Percentiles rank a stretch among this genome's conserved stretches.
Evolutionary conservation across 768 basidiomycete genomes (phyloP).

Genomic region (Lactarius vividus): DNA sequence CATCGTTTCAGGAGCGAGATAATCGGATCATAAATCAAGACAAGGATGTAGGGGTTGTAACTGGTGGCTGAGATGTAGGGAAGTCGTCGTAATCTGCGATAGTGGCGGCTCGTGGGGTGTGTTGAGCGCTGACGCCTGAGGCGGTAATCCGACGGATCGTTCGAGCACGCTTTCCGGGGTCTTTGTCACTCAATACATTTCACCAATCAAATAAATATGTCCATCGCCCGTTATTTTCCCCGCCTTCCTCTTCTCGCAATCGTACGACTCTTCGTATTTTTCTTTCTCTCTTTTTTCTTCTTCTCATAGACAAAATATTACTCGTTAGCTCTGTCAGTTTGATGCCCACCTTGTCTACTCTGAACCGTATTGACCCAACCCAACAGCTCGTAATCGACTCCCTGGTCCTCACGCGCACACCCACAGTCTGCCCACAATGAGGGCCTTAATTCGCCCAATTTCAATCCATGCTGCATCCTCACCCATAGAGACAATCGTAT

Average conservation of each 20-base stretch:
- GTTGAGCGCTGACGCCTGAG: background rate
- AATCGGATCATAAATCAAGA: background rate
- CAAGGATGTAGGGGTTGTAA: background rate
- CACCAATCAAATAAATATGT: constrained; percentile 23
- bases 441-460: constrained; percentile 62
- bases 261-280: constrained; percentile 8
- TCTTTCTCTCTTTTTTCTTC: background rate
- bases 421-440: constrained; percentile 40
- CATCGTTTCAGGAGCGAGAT: background rate
- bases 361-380: background rate
- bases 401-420: constrained; percentile 1
- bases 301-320: constrained; percentile 14
- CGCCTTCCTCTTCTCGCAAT: constrained; percentile 16
- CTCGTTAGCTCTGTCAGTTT: constrained; percentile 1
- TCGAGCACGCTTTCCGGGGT: constrained; percentile 18
- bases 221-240: constrained; percentile 14
- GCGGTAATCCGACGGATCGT: background rate
- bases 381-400: constrained; percentile 17
- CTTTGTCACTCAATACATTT: constrained; percentile 20
- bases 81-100: constrained; percentile 19
- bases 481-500: constrained; percentile 88
- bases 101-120: background rate
- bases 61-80: background rate
- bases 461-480: constrained; percentile 70
- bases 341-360: background rate